phyloP scores from a whole-genome alignment of 23 red algal species.

The Agarophyton chilense region DNA sequence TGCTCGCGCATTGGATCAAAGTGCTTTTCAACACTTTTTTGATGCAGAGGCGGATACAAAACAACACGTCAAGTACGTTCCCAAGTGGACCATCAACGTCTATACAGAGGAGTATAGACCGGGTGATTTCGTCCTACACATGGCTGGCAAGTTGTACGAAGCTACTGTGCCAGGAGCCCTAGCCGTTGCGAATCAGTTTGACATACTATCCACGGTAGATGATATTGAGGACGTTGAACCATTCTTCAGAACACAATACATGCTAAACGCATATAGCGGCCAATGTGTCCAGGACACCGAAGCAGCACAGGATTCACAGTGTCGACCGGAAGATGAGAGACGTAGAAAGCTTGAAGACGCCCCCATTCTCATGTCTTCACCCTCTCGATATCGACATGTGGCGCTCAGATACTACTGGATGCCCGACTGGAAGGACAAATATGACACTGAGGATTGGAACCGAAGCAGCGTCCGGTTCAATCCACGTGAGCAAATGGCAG shows the following conservation, averaged over 20 bases:
- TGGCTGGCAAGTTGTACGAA: conserved; percentile 86
- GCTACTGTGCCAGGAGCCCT: conserved; percentile 67
- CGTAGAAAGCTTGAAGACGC: conserved; percentile 59
- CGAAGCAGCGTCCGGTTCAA: conserved; percentile 11
- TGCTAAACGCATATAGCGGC: conserved; percentile 56
- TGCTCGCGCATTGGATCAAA: conserved; percentile 77
- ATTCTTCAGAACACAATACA: conserved; percentile 73
- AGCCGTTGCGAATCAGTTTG: conserved; percentile 85
- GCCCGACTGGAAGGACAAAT: conserved; percentile 61
- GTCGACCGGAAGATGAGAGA: conserved; percentile 54
- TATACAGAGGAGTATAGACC: conserved; percentile 83
- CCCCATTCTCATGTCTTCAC: conserved; percentile 17
- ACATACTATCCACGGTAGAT: conserved; percentile 63
- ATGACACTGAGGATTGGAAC: conserved; percentile 51
- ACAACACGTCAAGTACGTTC: conserved; percentile 55
- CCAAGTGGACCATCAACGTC: conserved; percentile 84
- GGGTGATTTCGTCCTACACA: conserved; percentile 85
- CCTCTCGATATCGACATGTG: conserved; percentile 67
- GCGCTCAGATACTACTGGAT: conserved; percentile 69
- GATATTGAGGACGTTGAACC: conserved; percentile 75
- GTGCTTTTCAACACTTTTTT: conserved; percentile 77
- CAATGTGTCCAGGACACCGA: conserved; percentile 14
- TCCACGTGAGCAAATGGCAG: not conserved
- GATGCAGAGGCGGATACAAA: conserved; percentile 33
- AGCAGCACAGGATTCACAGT: conserved; percentile 38